Evolutionary conservation across 2,329 filamentous ascomycete species (phyloP).

Genomic region (Tolypocladium nubicola): DNA sequence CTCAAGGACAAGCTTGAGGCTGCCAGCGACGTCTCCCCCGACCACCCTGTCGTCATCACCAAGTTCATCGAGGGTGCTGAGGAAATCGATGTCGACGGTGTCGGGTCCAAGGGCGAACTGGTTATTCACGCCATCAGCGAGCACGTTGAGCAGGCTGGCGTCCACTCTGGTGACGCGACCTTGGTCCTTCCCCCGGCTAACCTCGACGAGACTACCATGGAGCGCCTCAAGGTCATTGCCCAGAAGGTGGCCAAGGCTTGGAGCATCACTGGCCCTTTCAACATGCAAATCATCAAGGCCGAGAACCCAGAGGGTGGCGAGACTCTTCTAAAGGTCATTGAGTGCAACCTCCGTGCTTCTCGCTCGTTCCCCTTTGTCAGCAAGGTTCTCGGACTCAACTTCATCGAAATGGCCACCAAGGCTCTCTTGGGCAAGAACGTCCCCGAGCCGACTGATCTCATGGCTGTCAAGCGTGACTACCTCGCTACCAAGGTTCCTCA

Average conservation of each 20-base stretch:
- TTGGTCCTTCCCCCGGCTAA: conserved; percentile 79
- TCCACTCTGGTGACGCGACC: conserved; percentile 95
- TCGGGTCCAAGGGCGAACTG: conserved; percentile 76
- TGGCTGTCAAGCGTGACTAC: conserved; percentile 83
- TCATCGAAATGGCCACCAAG: conserved; percentile 91
- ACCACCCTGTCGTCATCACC: conserved; percentile 95
- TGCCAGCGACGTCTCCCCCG: conserved; percentile 81
- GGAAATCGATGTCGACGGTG: conserved; percentile 94
- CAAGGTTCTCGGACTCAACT: conserved; percentile 94
- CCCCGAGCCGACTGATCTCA: conserved; percentile 76
- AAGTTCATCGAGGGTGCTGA: conserved; percentile 96
- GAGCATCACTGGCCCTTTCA: conserved; percentile 97
- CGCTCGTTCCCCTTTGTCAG: conserved; percentile 97
- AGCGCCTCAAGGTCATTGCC: conserved; percentile 88
- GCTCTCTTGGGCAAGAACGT: conserved; percentile 80
- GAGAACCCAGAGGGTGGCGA: conserved; percentile 64
- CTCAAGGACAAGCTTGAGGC: conserved; percentile 92
- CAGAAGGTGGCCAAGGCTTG: conserved; percentile 94
- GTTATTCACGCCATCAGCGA: conserved; percentile 88
- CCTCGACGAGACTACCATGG: conserved; percentile 68
- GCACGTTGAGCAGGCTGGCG: conserved; percentile 93
- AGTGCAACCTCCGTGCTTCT: conserved; percentile 95
- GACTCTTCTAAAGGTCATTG: conserved; percentile 83
- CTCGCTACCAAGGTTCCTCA: conserved; percentile 96
- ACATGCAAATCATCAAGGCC: conserved; percentile 99